Base-by-base conservation (phyloP, 75 land plant genomes). In the Azolla pinnata region DNA sequence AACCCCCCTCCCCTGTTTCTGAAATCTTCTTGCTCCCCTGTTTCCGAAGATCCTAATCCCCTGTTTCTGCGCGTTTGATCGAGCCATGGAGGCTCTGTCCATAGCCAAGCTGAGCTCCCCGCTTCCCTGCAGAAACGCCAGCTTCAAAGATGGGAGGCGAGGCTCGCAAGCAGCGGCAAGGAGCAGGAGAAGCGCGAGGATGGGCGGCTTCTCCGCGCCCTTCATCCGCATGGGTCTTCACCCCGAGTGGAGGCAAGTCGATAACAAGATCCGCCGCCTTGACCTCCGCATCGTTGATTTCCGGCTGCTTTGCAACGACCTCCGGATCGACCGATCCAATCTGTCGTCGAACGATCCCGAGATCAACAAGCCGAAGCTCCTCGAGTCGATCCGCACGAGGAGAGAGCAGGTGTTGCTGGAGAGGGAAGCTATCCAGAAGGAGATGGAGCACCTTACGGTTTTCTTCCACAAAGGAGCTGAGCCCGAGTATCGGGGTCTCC, bases 161-260 rank as follows among this genome's bases (percentile, higher is more conserved):
- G n/a, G n/a, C n/a, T n/a, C n/a, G n/a, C n/a, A n/a, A n/a, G n/a
- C n/a, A n/a, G n/a, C n/a, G n/a, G n/a, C n/a, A n/a, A n/a, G n/a
- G n/a, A n/a, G n/a, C n/a, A n/a, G n/a, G n/a, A n/a, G n/a, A n/a
- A n/a, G n/a, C n/a, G n/a, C n/a, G n/a, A n/a, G n/a, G n/a, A n/a
- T n/a, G n/a, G n/a, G n/a, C n/a, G n/a, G n/a, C n/a, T n/a, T n/a
- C 40, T 12, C 40, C 12, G 40, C 40, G 5, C 40, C 12, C 10
- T 35, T 12, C 5, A 12, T 52, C 4, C 29, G 24, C 28, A 52
- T 52, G 54, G 54, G 54, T 26, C 24, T 24, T 14, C 54, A 52
- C 24, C 54, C 54, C 12, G 54, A 52, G 12, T 52, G 54, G 54
- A 23, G 54, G 29, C 54, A 52, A 52, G 29, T 52, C 29, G 54